These are phyloP conservation scores for Chalaropsis ovoidea DNA, from an alignment of 2,329 filamentous ascomycete genomes.

Conservation along the genomic window DNA sequence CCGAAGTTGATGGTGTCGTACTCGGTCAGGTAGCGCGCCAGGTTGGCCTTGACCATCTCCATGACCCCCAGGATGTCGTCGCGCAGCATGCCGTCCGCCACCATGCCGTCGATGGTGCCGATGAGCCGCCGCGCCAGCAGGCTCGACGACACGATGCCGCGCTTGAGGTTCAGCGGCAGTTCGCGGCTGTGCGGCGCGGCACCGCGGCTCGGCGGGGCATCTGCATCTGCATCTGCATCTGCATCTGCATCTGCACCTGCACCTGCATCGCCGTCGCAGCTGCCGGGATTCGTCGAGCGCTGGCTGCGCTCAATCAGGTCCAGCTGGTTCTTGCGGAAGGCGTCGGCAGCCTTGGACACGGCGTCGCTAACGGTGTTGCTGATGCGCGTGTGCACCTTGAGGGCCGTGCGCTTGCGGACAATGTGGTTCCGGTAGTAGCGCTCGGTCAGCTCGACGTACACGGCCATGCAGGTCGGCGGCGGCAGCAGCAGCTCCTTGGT, in stretches of 20 bases:
- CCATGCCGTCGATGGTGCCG: constrained; percentile 13
- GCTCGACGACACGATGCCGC: constrained; percentile 12
- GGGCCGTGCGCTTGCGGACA: constrained; percentile 1
- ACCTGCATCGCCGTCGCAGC: background rate
- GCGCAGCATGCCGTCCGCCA: constrained; percentile 18
- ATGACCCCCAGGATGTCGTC: constrained; percentile 17
- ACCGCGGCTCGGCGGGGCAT: background rate
- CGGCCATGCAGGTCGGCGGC: constrained; percentile 16
- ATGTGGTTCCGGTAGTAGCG: constrained; percentile 21
- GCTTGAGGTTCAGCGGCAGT: constrained; percentile 16
- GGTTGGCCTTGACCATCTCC: constrained; percentile 12
- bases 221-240: background rate
- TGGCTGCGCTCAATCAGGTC: constrained; percentile 18
- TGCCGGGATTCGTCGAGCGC: background rate
- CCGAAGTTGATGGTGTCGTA: constrained; percentile 17
- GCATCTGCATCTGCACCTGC: no score
- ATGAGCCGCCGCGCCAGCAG: constrained; percentile 30
- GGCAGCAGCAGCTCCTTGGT: constrained; percentile 27
- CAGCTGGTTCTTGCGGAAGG: constrained; percentile 18
- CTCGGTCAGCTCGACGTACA: constrained; percentile 20
- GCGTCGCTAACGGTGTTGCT: constrained; percentile 1
- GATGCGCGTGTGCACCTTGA: constrained; percentile 10
- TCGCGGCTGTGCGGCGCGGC: background rate
- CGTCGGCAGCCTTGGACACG: constrained; percentile 2
- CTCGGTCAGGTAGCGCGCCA: constrained; percentile 15